Percentiles rank a stretch among this genome's conserved stretches.
These are phyloP conservation scores for Betula pendula DNA, from an alignment of 306 rosid species.

Conservation along the genomic window DNA sequence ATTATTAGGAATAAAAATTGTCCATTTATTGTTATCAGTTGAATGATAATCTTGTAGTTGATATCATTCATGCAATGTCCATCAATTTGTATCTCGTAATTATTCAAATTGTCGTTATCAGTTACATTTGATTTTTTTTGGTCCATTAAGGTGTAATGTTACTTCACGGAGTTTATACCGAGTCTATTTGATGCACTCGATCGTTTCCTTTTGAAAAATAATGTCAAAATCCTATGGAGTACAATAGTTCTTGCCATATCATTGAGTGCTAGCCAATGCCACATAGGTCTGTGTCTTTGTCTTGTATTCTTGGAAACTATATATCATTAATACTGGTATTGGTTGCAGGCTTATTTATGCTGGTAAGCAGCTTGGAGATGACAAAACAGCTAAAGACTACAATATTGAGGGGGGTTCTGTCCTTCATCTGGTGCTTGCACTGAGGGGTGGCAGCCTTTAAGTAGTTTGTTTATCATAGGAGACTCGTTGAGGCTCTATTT, in stretches of 20 bases:
- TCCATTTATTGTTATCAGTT: not conserved
- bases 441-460: constrained; percentile 70
- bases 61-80: not conserved
- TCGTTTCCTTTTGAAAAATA: not conserved
- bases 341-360: constrained; percentile 89
- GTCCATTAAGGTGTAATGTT: not conserved
- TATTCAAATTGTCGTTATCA: not conserved
- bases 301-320: constrained; percentile 1
- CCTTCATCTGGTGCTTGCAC: constrained; percentile 91
- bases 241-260: not conserved
- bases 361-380: constrained; percentile 96
- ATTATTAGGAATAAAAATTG: not conserved
- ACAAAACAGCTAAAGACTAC: constrained; percentile 97
- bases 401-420: constrained; percentile 98
- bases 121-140: not conserved
- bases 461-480: not conserved
- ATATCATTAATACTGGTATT: constrained; percentile 19
- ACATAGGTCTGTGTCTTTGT: not conserved
- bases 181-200: not conserved
- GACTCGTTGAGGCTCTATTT: constrained; percentile 26
- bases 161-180: not conserved
- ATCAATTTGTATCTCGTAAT: not conserved
- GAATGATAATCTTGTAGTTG: not conserved
- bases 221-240: not conserved
- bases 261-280: not conserved